Evolutionary conservation across 768 basidiomycete genomes (phyloP).

Genomic region (Scleroderma citrinum): DNA sequence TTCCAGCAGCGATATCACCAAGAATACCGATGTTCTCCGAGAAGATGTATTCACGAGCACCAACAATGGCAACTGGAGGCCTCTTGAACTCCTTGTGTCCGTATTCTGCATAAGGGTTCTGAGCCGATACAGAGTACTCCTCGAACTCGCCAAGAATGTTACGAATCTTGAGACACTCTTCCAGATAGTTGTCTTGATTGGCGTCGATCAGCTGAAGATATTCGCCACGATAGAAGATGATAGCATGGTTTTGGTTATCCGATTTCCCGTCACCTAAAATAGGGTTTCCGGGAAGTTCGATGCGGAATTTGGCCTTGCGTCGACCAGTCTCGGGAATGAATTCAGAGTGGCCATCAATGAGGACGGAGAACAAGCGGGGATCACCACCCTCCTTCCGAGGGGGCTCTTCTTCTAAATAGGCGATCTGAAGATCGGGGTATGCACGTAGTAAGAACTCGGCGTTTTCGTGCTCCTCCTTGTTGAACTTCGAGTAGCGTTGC

Average conservation of each 20-base stretch:
- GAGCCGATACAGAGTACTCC: constrained; percentile 77
- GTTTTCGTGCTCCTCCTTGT: constrained; percentile 98
- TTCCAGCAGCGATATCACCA: constrained; percentile 96
- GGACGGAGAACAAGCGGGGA: constrained; percentile 87
- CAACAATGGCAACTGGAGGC: constrained; percentile 92
- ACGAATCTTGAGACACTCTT: constrained; percentile 98
- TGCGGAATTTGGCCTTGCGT: constrained; percentile 93
- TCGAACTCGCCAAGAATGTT: constrained; percentile 98
- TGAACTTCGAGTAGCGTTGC: constrained; percentile 99
- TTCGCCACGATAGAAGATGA: constrained; percentile 98
- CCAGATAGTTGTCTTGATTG: constrained; percentile 99
- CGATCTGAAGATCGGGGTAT: constrained; percentile 97
- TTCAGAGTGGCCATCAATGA: constrained; percentile 98
- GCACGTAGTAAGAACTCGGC: constrained; percentile 96
- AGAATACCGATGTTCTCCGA: constrained; percentile 99
- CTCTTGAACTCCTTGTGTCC: constrained; percentile 83
- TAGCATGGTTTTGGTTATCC: constrained; percentile 99
- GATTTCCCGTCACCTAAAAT: constrained; percentile 99
- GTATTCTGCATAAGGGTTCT: constrained; percentile 91
- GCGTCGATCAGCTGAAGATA: constrained; percentile 99
- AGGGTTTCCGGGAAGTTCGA: constrained; percentile 97
- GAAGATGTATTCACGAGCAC: constrained; percentile 99
- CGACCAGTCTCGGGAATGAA: constrained; percentile 85
- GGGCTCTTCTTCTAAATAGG: constrained; percentile 95
- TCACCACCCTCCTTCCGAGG: constrained; percentile 93